phyloP scores from a whole-genome alignment of 805 yeast species.

The Spathaspora gorwiae region DNA sequence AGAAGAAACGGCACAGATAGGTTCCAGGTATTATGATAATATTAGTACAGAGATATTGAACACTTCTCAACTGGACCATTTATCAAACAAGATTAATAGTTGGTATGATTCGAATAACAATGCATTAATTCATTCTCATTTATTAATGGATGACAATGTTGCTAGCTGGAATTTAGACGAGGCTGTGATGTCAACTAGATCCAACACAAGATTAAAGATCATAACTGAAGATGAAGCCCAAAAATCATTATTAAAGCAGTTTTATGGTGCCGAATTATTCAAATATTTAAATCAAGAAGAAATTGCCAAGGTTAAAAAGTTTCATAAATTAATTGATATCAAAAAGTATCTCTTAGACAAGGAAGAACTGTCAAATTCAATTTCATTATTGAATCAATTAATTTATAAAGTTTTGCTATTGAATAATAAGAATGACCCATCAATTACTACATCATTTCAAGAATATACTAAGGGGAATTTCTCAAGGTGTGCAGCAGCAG shows the following conservation, averaged over 20 bases:
- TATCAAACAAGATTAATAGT: conserved; percentile 14
- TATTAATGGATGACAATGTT: conserved; percentile 26
- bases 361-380: background rate
- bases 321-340: conserved; percentile 15
- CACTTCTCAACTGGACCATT: conserved; percentile 4
- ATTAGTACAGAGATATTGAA: background rate
- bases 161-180: conserved; percentile 37
- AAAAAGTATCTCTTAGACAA: conserved; percentile 6
- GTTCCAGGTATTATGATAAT: background rate
- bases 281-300: conserved; percentile 19
- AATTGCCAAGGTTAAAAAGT: conserved; percentile 19
- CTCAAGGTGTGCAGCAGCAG: background rate
- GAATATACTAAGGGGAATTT: background rate
- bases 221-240: conserved; percentile 2
- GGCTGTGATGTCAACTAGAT: background rate
- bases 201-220: background rate
- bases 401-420: conserved; percentile 5
- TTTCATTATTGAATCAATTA: conserved; percentile 4
- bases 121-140: conserved; percentile 10
- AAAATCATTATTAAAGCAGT: conserved; percentile 12
- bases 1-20: conserved; percentile 1
- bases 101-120: conserved; percentile 14
- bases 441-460: background rate
- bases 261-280: conserved; percentile 30
- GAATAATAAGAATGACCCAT: background rate